A percentile compares a stretch with the other conserved stretches of the same genome.
These are phyloP conservation scores for Aegilops sharonensis DNA, from an alignment of 176 grass and related monocot genomes.

Conservation along the genomic window DNA sequence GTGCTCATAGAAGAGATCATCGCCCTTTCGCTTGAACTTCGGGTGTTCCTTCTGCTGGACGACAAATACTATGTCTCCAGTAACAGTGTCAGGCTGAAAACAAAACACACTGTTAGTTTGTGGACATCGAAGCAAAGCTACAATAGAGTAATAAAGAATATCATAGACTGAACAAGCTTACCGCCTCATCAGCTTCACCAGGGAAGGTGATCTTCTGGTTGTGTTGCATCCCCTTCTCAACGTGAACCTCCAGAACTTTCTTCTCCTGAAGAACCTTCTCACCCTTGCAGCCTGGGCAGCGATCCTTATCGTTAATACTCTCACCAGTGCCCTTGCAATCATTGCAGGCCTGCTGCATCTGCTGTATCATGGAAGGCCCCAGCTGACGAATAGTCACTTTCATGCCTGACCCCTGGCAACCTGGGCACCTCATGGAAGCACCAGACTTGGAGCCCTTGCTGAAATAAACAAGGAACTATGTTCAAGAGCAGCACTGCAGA, in stretches of 20 bases:
- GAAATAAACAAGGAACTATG: constrained; percentile 15
- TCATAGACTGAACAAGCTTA: constrained; percentile 34
- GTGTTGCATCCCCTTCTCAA: constrained; percentile 98
- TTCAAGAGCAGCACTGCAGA: not conserved
- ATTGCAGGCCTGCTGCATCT: constrained; percentile 96
- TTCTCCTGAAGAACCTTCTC: constrained; percentile 95
- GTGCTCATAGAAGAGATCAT: constrained; percentile 94
- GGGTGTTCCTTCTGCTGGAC: constrained; percentile 89
- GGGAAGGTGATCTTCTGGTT: constrained; percentile 96
- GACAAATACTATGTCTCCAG: constrained; percentile 92
- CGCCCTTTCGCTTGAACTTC: constrained; percentile 95
- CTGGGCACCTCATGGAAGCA: constrained; percentile 88
- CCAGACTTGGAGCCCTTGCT: constrained; percentile 98
- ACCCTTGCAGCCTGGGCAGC: constrained; percentile 87
- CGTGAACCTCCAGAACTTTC: constrained; percentile 91
- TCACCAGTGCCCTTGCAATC: constrained; percentile 96
- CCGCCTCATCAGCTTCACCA: constrained; percentile 95
- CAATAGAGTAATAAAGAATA: not conserved
- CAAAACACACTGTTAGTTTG: constrained; percentile 28
- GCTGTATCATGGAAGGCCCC: constrained; percentile 95
- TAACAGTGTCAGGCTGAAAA: constrained; percentile 82
- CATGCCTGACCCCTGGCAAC: constrained; percentile 96
- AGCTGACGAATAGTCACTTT: constrained; percentile 91
- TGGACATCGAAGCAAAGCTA: not conserved
- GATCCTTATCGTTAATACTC: constrained; percentile 87